Evolutionary conservation across 345 rosid species (phyloP).

Genomic region (Cochlearia excelsa): DNA sequence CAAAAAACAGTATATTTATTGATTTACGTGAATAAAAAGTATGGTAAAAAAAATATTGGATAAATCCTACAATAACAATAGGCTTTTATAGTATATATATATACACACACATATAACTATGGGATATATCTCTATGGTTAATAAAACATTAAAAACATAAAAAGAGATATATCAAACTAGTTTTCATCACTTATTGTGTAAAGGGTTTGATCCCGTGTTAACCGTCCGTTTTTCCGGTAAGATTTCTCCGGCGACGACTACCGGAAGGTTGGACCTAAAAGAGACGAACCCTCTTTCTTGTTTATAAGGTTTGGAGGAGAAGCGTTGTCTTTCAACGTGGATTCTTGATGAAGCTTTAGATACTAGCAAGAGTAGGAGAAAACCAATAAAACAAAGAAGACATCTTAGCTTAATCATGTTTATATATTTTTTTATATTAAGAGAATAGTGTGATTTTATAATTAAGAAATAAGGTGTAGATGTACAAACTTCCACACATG

Average conservation of each 20-base stretch:
- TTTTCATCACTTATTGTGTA: slow-evolving; percentile 30
- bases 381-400: slow-evolving; percentile 24
- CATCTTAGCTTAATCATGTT: slow-evolving; percentile 19
- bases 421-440: background rate
- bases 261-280: slow-evolving; percentile 4
- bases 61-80: too few species aligned
- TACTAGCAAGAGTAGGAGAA: slow-evolving; percentile 15
- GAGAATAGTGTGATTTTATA: slow-evolving; percentile 15
- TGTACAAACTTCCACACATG: background rate
- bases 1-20: too few species aligned
- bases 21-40: too few species aligned
- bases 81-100: too few species aligned
- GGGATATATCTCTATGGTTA: slow-evolving; percentile 18
- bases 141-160: slow-evolving; percentile 1
- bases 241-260: slow-evolving; percentile 19
- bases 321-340: slow-evolving; percentile 20
- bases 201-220: slow-evolving; percentile 35
- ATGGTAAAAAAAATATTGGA: too few species aligned
- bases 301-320: background rate
- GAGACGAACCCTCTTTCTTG: slow-evolving; percentile 28
- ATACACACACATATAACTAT: too few species aligned
- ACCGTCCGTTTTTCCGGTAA: slow-evolving; percentile 35
- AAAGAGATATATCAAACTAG: slow-evolving; percentile 9
- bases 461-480: slow-evolving; percentile 8
- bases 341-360: slow-evolving; percentile 29